Evolutionary conservation across 176 grass and related monocot genomes (phyloP).

Genomic region (Alopecurus myosuroides): DNA sequence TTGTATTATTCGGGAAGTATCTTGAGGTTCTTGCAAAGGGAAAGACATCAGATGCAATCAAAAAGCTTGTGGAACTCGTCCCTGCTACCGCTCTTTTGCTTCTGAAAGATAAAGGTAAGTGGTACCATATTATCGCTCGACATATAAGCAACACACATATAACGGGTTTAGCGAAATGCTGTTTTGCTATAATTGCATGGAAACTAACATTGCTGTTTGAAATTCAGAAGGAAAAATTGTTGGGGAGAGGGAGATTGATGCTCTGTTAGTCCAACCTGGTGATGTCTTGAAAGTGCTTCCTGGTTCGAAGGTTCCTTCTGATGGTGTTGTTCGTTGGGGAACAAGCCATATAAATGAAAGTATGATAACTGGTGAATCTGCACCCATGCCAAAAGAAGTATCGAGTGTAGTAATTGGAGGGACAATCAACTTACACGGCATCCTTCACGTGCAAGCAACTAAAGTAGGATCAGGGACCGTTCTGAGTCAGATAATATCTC

Average conservation of each 20-base stretch:
- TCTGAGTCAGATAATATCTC: conserved; percentile 96
- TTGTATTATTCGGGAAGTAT: conserved; percentile 96
- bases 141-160: background rate
- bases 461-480: conserved; percentile 93
- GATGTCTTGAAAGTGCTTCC: conserved; percentile 94
- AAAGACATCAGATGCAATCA: conserved; percentile 95
- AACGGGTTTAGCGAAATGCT: background rate
- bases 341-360: conserved; percentile 95
- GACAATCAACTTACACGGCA: conserved; percentile 91
- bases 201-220: conserved; percentile 15
- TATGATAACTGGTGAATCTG: conserved; percentile 98
- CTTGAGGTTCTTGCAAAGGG: conserved; percentile 97
- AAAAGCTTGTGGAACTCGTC: conserved; percentile 94
- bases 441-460: conserved; percentile 87
- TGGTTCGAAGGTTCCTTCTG: conserved; percentile 89
- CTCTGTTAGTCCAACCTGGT: conserved; percentile 81
- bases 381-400: conserved; percentile 74
- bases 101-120: conserved; percentile 83
- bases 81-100: conserved; percentile 90
- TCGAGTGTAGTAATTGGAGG: conserved; percentile 76
- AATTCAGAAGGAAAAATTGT: conserved; percentile 62
- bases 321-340: conserved; percentile 86
- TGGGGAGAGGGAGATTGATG: conserved; percentile 93
- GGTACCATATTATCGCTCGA: background rate
- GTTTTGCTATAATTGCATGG: background rate